Evolutionary conservation across 2,329 filamentous ascomycete species (phyloP), one percentile per base, ranked within the genome.

Genomic region (Sporothrix inflata): DNA sequence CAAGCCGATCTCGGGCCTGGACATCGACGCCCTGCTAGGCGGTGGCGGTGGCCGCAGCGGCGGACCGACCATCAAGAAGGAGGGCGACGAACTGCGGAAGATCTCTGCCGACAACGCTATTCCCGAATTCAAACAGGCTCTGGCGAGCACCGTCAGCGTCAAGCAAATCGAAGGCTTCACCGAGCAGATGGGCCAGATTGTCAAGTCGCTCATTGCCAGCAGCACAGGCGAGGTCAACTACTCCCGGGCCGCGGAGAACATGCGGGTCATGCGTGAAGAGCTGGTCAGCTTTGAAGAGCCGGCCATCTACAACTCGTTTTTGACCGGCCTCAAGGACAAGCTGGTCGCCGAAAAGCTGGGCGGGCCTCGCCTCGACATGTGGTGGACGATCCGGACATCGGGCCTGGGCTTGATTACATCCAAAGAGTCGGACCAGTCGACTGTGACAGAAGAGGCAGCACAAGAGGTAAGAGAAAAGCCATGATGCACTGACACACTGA

Each of bases 1-100:
- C 73, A 95, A 95, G 77, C 96, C 96, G 0, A 88, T 97, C 9
- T 98, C 95, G 0, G 94, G 94, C 24, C 90, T 99, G 53, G 92
- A 98, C 77, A 87, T 98, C 51, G 92, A 94, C 73, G 90, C 89
- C 4, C 88, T 98, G 2, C 89, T 98, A n/a, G 87, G 61, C 47
- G 47, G 47, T 14, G 14, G 42, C 19, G 85, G 55, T 16, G 47
- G 66, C 21, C 24, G 60, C 21, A 21, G 63, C 82, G 82, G 38
- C 81, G 81, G 74, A 3, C 71, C 70, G 1, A 19, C 27, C 12
- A 71, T 69, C 47, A 75, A 74, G 45, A 83, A 82, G 71, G 73
- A 75, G 63, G 68, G 66, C 5, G 73, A 65, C 42, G 73, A 76
- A 66, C 78, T 79, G 67, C 78, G 74, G 7, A 80, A 78, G 72